phyloP scores from a whole-genome alignment of 129 eudicot genomes.

The Ambrosia trifida region DNA sequence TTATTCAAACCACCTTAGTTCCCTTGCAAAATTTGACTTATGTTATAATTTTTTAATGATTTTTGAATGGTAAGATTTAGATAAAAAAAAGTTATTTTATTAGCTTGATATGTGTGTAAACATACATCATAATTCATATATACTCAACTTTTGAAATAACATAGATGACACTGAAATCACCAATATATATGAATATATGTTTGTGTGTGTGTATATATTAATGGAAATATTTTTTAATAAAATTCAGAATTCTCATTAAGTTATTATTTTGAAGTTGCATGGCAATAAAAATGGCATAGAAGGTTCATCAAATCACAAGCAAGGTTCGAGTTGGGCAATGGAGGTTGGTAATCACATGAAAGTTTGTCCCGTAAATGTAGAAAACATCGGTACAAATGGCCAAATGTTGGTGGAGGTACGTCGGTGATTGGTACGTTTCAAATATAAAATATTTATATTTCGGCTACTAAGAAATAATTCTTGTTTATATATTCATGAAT shows the following conservation, averaged over 20 bases:
- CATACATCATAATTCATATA: too few species aligned
- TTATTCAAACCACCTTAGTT: too few species aligned
- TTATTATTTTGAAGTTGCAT: conserved; percentile 42
- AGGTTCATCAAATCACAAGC: conserved; percentile 56
- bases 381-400: conserved; percentile 72
- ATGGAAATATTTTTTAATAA: neutral
- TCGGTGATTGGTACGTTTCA: neutral
- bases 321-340: conserved; percentile 98
- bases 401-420: conserved; percentile 86
- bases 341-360: conserved; percentile 78
- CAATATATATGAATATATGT: too few species aligned
- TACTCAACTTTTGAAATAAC: too few species aligned
- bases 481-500: conserved; percentile 4
- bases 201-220: neutral
- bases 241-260: neutral
- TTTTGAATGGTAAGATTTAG: too few species aligned
- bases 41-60: too few species aligned
- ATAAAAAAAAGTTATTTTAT: too few species aligned
- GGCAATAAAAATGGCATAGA: conserved; percentile 48
- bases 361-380: conserved; percentile 83
- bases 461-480: neutral
- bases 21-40: too few species aligned
- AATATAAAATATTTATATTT: neutral
- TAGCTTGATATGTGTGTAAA: too few species aligned
- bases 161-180: too few species aligned